phyloP scores from a whole-genome alignment of 306 rosid species.

The Cicer bijugum region DNA sequence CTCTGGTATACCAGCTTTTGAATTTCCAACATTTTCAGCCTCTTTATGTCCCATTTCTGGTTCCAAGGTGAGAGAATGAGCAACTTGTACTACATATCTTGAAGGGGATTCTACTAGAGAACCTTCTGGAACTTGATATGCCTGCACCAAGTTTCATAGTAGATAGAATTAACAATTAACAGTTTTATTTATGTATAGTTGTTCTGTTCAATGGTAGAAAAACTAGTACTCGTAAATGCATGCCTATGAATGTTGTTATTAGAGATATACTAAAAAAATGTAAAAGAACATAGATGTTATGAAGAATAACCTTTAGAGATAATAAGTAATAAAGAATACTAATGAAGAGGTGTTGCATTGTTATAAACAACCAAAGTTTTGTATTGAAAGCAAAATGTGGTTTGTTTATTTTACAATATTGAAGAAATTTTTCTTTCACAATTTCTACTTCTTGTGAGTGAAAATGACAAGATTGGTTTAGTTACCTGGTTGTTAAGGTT shows the following conservation, averaged over 20 bases:
- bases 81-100: background rate
- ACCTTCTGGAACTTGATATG: background rate
- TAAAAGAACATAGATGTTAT: no score
- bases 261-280: no score
- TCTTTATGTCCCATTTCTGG: conserved; percentile 1
- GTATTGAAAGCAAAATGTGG: background rate
- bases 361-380: background rate
- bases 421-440: background rate
- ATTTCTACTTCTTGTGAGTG: background rate
- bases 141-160: conserved; percentile 8
- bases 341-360: background rate
- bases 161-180: background rate
- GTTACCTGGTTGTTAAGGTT: background rate
- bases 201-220: background rate
- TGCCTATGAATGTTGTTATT: no score
- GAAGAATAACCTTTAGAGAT: no score
- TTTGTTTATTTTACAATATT: background rate
- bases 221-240: background rate
- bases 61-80: background rate
- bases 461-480: background rate
- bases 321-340: background rate
- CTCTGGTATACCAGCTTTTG: background rate
- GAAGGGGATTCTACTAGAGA: conserved; percentile 13
- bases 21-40: background rate
- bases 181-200: background rate